Conservation (phyloP, 2,329 filamentous ascomycete species). For the Parastagonospora nodorum region DNA sequence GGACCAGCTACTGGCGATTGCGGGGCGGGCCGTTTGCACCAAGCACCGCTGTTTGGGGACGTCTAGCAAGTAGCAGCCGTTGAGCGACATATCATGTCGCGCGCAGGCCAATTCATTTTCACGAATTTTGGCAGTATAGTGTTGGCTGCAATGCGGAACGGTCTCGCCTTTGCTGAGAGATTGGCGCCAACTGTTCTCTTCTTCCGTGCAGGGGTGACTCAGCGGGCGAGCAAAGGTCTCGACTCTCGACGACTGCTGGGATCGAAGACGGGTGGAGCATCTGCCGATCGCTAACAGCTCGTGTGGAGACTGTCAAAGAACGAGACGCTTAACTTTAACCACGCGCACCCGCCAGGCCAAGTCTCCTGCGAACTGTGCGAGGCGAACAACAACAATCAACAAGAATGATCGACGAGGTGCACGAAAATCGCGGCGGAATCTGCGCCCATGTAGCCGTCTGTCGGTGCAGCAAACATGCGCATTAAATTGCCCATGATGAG, state of each 20-base stretch:
- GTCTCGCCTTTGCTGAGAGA: constrained; percentile 1
- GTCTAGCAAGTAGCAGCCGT: too few relatives aligned
- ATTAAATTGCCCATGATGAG: neutral
- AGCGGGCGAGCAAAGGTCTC: neutral
- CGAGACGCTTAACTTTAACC: neutral
- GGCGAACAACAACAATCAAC: too few relatives aligned
- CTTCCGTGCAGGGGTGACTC: constrained; percentile 1
- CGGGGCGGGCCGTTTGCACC: constrained; percentile 20
- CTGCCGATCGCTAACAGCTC: constrained; percentile 6
- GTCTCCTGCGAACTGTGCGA: neutral
- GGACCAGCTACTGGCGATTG: constrained; percentile 7
- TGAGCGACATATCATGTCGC: too few relatives aligned
- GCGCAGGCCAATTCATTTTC: too few relatives aligned
- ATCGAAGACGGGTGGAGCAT: neutral
- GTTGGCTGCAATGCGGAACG: neutral
- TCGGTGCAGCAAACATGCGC: too few relatives aligned
- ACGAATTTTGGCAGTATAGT: too few relatives aligned
- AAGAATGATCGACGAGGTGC: too few relatives aligned
- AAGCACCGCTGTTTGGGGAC: too few relatives aligned
- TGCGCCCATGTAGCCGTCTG: too few relatives aligned
- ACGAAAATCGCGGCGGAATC: too few relatives aligned
- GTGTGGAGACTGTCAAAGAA: constrained; percentile 1
- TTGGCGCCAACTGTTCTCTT: constrained; percentile 2
- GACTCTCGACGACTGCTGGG: neutral
- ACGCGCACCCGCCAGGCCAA: too few relatives aligned